Conservation (phyloP, 176 grass and related monocot species). For the Oryza coarctata region DNA sequence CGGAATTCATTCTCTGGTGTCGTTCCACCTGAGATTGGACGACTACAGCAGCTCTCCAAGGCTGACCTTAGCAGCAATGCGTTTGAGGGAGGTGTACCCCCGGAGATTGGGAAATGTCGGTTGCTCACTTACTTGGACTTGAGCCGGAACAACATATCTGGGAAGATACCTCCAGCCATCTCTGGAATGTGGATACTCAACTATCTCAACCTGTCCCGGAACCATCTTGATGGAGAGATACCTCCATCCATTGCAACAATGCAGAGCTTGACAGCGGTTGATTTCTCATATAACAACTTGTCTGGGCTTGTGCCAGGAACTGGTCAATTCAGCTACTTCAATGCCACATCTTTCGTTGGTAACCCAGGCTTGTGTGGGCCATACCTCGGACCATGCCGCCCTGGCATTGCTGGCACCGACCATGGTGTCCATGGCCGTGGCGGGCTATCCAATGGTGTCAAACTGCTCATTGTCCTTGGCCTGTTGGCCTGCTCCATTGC, state of each 20-base stretch:
- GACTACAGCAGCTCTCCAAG: conserved; percentile 86
- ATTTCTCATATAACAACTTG: conserved; percentile 77
- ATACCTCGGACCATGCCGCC: conserved; percentile 68
- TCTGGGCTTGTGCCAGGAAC: conserved; percentile 79
- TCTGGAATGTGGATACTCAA: conserved; percentile 91
- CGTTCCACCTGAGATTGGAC: conserved; percentile 75
- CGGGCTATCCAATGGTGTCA: conserved; percentile 58
- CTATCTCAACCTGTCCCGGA: conserved; percentile 90
- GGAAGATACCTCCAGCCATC: conserved; percentile 70
- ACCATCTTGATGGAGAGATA: conserved; percentile 86
- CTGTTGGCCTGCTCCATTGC: conserved; percentile 77
- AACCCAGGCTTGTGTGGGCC: conserved; percentile 84
- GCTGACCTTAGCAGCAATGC: conserved; percentile 79
- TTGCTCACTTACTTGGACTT: conserved; percentile 86
- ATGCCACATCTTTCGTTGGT: conserved; percentile 87
- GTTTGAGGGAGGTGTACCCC: conserved; percentile 65
- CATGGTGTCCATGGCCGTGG: conserved; percentile 43
- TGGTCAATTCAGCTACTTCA: conserved; percentile 99
- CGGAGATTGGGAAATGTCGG: conserved; percentile 77
- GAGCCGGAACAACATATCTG: conserved; percentile 75
- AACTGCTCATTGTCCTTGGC: conserved; percentile 78
- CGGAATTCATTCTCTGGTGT: conserved; percentile 64
- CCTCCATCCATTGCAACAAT: conserved; percentile 77
- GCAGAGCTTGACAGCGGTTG: conserved; percentile 74
- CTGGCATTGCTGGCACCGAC: conserved; percentile 30